phyloP scores from a whole-genome alignment of 345 rosid species.

The Salix koriyanagi region DNA sequence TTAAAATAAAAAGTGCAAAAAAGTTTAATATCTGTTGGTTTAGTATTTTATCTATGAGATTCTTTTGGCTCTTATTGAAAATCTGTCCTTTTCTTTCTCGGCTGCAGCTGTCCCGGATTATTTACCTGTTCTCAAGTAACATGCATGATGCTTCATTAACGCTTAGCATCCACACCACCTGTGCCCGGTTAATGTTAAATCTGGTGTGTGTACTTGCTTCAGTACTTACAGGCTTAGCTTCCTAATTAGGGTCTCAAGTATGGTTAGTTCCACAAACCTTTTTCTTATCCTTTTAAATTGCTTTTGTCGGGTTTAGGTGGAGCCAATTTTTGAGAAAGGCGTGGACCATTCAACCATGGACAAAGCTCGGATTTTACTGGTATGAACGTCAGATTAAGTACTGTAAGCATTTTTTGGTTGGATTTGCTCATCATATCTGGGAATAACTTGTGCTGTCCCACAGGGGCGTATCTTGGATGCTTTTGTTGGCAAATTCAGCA shows the following conservation, averaged over 20 bases:
- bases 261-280: constrained; percentile 7
- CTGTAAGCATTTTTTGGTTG: constrained; percentile 8
- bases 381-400: constrained; percentile 27
- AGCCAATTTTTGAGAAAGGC: constrained; percentile 97
- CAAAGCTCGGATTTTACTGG: constrained; percentile 90
- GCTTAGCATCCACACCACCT: constrained; percentile 91
- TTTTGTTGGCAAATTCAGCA: constrained; percentile 95
- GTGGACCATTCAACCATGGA: constrained; percentile 92
- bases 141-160: constrained; percentile 98
- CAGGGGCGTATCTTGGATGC: constrained; percentile 98
- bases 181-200: constrained; percentile 97
- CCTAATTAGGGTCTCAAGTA: constrained; percentile 3
- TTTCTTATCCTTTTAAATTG: constrained; percentile 14
- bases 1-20: neutral
- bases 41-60: neutral
- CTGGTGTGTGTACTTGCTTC: constrained; percentile 49
- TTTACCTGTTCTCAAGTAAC: constrained; percentile 91
- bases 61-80: neutral
- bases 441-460: constrained; percentile 21
- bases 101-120: constrained; percentile 87
- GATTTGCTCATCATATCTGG: constrained; percentile 10
- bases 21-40: neutral
- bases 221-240: constrained; percentile 1
- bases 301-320: constrained; percentile 56
- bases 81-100: constrained; percentile 9